phyloP scores from a whole-genome alignment of 1,284 basidiomycete genomes.

The Melampsora abietis-canadensis region DNA sequence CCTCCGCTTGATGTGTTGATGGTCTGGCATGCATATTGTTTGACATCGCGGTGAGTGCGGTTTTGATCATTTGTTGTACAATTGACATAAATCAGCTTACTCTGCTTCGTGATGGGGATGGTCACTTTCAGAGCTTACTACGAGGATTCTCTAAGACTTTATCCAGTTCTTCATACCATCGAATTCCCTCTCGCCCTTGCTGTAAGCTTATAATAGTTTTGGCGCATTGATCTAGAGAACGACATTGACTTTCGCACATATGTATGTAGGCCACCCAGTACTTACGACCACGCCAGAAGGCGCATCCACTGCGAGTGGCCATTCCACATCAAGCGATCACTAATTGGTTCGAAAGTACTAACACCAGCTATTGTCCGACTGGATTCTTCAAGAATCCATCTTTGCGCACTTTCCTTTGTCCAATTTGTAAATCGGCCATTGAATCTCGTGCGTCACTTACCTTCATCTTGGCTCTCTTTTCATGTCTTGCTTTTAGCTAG shows the following conservation, averaged over 20 bases:
- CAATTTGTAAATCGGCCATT: background rate
- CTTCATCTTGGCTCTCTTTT: too few species aligned
- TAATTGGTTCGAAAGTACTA: background rate
- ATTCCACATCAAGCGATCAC: background rate
- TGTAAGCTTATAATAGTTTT: background rate
- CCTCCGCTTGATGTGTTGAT: constrained; percentile 46
- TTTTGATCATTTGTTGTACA: constrained; percentile 10
- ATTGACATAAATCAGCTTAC: background rate
- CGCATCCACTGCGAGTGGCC: background rate
- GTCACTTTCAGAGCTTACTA: background rate
- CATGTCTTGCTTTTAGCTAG: too few species aligned
- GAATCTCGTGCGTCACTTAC: background rate
- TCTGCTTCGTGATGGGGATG: background rate
- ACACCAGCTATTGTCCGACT: background rate
- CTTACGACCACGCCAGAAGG: background rate
- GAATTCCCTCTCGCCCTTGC: constrained; percentile 2
- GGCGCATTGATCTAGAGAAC: background rate
- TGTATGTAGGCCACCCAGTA: background rate
- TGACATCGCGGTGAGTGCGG: constrained; percentile 42
- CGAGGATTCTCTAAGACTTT: background rate
- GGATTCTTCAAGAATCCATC: background rate
- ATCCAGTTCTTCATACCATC: background rate
- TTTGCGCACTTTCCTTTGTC: constrained; percentile 1
- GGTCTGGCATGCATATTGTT: constrained; percentile 46
- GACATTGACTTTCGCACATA: background rate